Percentiles rank a stretch among this genome's conserved stretches.
These are phyloP conservation scores for Phialophora macrospora DNA, from an alignment of 2,329 filamentous ascomycete genomes.

Conservation along the genomic window DNA sequence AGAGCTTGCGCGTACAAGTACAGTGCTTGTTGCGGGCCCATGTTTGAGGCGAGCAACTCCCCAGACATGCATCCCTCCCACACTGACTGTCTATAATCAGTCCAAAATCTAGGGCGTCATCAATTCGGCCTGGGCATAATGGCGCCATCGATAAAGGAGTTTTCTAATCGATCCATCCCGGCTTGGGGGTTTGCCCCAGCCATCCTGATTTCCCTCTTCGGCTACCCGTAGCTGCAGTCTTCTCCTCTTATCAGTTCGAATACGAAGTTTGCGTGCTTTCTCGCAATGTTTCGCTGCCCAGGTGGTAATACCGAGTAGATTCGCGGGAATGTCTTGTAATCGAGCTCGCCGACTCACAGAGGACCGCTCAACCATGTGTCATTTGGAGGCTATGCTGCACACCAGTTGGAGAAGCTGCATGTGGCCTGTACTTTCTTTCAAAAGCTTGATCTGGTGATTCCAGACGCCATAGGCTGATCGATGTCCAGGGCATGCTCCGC, in stretches of 20 bases:
- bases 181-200: background rate
- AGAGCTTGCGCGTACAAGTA: constrained; percentile 2
- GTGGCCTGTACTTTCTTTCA: background rate
- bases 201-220: background rate
- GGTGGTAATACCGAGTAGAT: too few species aligned
- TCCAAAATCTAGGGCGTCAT: background rate
- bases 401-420: constrained; percentile 1
- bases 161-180: constrained; percentile 3
- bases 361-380: background rate
- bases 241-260: background rate
- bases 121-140: background rate
- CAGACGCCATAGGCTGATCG: background rate
- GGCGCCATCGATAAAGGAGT: constrained; percentile 5
- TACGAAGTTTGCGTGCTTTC: background rate
- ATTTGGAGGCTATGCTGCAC: background rate
- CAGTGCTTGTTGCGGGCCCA: background rate
- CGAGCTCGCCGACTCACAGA: background rate
- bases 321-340: background rate
- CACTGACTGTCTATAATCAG: background rate
- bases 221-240: background rate
- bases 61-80: background rate
- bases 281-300: background rate
- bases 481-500: background rate
- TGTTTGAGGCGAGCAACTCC: background rate
- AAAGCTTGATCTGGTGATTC: background rate